These are phyloP conservation scores for Gremmenia infestans DNA, from an alignment of 2,329 filamentous ascomycete genomes.

Conservation along the genomic window DNA sequence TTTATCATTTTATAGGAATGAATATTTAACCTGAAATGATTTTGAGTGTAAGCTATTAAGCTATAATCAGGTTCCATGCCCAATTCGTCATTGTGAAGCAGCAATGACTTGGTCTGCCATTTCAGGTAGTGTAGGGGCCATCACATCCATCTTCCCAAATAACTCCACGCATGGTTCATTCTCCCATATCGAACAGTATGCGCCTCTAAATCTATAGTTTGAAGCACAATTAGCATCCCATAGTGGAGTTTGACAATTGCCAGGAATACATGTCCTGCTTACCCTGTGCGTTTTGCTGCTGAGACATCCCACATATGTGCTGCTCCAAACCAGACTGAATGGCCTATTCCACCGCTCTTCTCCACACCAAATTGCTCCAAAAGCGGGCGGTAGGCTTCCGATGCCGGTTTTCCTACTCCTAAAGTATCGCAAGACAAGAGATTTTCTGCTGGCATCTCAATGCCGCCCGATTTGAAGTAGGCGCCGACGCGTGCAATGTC, in stretches of 20 bases:
- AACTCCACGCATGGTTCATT: slow-evolving; percentile 45
- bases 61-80: too few species aligned
- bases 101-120: slow-evolving; percentile 43
- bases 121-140: slow-evolving; percentile 40
- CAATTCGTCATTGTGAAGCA: slow-evolving; percentile 23
- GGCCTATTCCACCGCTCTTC: slow-evolving; percentile 18
- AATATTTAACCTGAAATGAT: too few species aligned
- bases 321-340: slow-evolving; percentile 49
- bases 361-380: slow-evolving; percentile 36
- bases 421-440: slow-evolving; percentile 46
- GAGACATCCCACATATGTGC: slow-evolving; percentile 57
- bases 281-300: slow-evolving; percentile 37
- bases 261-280: slow-evolving; percentile 14
- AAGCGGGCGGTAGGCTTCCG: slow-evolving; percentile 41
- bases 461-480: slow-evolving; percentile 45
- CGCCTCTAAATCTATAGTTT: slow-evolving; percentile 42
- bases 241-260: too few species aligned
- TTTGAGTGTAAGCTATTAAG: too few species aligned
- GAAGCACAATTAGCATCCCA: too few species aligned
- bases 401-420: slow-evolving; percentile 46
- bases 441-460: slow-evolving; percentile 47
- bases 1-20: too few species aligned
- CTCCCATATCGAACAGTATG: slow-evolving; percentile 50
- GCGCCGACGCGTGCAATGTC: slow-evolving; percentile 45
- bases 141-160: slow-evolving; percentile 47